phyloP scores from a whole-genome alignment of 2,329 filamentous ascomycete genomes.

The Diaporthe caulivora region DNA sequence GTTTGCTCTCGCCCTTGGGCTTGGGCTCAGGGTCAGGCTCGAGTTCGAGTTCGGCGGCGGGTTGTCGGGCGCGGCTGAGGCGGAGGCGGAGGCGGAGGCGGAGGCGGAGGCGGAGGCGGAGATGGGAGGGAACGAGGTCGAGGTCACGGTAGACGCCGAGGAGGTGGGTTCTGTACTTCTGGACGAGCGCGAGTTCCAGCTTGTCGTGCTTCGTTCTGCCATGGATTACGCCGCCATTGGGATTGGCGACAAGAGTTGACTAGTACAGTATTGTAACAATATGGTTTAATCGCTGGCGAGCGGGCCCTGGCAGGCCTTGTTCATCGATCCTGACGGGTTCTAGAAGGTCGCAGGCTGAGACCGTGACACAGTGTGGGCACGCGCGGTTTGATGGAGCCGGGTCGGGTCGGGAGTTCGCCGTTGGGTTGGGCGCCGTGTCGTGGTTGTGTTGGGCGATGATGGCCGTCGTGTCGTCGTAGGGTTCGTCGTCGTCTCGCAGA shows the following conservation, averaged over 20 bases:
- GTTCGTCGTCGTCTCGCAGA: conserved; percentile 10
- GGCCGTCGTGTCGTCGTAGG: conserved; percentile 14
- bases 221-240: conserved; percentile 75
- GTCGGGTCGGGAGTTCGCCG: conserved; percentile 1
- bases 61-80: conserved; percentile 9
- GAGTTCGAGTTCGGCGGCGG: conserved; percentile 22
- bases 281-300: conserved; percentile 14
- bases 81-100: conserved; percentile 30
- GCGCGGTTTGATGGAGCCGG: neutral
- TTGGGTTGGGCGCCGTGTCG: conserved; percentile 7
- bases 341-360: conserved; percentile 25
- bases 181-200: conserved; percentile 55
- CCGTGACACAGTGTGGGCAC: conserved; percentile 22
- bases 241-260: conserved; percentile 50
- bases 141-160: conserved; percentile 42
- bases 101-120: conserved; percentile 33
- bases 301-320: conserved; percentile 20
- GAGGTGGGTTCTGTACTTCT: conserved; percentile 54
- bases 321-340: conserved; percentile 24
- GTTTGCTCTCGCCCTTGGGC: conserved; percentile 24
- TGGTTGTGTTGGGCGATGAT: neutral
- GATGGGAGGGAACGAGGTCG: conserved; percentile 38
- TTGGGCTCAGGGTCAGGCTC: conserved; percentile 5
- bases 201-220: conserved; percentile 72
- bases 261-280: conserved; percentile 4